These are phyloP conservation scores for Naganishia cerealis DNA, from an alignment of 1,284 basidiomycete genomes.

Conservation along the genomic window DNA sequence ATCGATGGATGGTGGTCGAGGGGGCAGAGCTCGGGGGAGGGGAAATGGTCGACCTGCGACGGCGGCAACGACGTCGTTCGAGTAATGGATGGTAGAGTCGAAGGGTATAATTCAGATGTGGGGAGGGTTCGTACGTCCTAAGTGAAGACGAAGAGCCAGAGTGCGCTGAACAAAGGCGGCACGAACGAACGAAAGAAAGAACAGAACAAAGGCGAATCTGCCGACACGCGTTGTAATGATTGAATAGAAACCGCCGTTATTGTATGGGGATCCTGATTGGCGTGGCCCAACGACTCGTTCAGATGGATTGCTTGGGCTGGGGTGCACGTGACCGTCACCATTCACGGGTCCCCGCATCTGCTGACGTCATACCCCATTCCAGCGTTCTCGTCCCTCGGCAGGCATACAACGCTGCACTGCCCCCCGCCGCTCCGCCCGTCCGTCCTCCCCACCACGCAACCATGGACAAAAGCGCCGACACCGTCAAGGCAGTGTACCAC, in stretches of 20 bases:
- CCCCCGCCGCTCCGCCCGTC: background rate
- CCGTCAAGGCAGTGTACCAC: constrained; percentile 36
- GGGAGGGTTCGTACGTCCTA: constrained; percentile 12
- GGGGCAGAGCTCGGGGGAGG: background rate
- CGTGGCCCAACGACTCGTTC: too few relatives aligned
- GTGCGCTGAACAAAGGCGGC: background rate
- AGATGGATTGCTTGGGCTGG: too few relatives aligned
- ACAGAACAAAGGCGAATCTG: background rate
- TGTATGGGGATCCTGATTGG: constrained; percentile 3
- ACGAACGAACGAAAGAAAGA: background rate
- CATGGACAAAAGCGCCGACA: constrained; percentile 17
- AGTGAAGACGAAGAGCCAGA: constrained; percentile 12
- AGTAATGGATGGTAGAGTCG: background rate
- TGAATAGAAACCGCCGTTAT: background rate
- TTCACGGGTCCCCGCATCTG: too few relatives aligned
- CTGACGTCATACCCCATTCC: background rate
- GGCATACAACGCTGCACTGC: background rate
- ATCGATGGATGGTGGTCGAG: background rate
- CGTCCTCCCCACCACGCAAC: background rate
- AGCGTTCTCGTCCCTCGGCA: too few relatives aligned
- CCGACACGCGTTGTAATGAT: constrained; percentile 10
- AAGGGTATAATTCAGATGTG: background rate
- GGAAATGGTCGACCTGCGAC: background rate
- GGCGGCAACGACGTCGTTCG: background rate
- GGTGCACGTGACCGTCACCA: too few relatives aligned